phyloP scores from a whole-genome alignment of 306 rosid genomes.

The Quercus ilex region DNA sequence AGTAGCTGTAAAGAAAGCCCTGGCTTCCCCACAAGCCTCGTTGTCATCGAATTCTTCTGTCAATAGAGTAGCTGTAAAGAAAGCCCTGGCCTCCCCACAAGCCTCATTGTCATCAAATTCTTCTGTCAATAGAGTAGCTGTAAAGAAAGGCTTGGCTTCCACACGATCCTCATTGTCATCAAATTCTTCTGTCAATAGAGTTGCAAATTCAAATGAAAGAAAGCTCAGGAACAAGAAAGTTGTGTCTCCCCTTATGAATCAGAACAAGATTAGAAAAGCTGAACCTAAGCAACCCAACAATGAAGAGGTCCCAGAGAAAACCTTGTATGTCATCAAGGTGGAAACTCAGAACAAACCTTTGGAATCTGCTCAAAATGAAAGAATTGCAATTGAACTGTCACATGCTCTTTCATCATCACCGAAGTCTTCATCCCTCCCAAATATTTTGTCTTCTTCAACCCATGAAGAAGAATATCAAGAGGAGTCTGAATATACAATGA shows the following conservation, averaged over 20 bases:
- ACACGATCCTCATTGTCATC: conserved; percentile 33
- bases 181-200: conserved; percentile 37
- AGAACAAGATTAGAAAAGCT: conserved; percentile 22
- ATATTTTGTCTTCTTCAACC: conserved; percentile 25
- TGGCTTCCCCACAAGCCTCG: conserved; percentile 24
- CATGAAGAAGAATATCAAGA: conserved; percentile 40
- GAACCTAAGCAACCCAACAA: conserved; percentile 32
- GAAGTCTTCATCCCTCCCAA: conserved; percentile 28
- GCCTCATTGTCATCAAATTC: conserved; percentile 37
- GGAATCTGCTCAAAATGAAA: conserved; percentile 42
- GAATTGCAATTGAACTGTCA: conserved; percentile 22
- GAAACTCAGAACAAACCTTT: conserved; percentile 46
- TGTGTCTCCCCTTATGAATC: conserved; percentile 25
- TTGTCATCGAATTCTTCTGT: conserved; percentile 43
- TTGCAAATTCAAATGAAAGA: conserved; percentile 33
- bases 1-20: conserved; percentile 42
- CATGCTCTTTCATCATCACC: conserved; percentile 31
- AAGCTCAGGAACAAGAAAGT: not conserved
- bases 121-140: conserved; percentile 32
- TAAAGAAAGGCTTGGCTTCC: conserved; percentile 38
- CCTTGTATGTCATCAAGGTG: conserved; percentile 62
- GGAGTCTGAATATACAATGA: conserved; percentile 49
- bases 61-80: conserved; percentile 30
- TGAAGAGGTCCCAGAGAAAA: conserved; percentile 58
- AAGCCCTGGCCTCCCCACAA: conserved; percentile 28